Evolutionary conservation across 2,329 filamentous ascomycete species (phyloP).

Genomic region (Sclerotinia subarctica): DNA sequence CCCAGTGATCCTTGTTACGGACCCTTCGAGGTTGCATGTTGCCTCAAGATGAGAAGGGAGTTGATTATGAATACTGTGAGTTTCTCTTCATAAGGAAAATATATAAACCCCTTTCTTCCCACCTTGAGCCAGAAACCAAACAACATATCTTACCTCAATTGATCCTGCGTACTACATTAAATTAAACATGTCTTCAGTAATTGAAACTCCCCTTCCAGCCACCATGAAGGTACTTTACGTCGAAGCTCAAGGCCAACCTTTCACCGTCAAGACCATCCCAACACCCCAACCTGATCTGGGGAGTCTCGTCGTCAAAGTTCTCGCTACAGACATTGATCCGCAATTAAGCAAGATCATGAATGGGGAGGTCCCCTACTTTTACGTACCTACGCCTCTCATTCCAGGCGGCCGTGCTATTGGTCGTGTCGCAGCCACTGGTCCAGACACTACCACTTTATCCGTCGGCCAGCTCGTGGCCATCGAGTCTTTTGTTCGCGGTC

Average conservation of each 20-base stretch:
- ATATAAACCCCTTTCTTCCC: neutral
- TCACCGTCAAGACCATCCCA: slow-evolving; percentile 35
- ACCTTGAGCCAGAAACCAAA: neutral
- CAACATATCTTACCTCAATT: neutral
- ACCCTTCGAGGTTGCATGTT: neutral
- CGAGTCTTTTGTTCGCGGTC: slow-evolving; percentile 39
- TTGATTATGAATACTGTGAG: neutral
- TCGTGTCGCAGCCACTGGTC: slow-evolving; percentile 38
- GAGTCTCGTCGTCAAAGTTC: slow-evolving; percentile 42
- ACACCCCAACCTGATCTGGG: slow-evolving; percentile 40
- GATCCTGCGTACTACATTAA: neutral
- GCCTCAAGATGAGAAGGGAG: neutral
- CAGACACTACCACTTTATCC: slow-evolving; percentile 37
- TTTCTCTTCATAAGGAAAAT: too few relatives aligned
- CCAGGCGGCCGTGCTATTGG: slow-evolving; percentile 38
- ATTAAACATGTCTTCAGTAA: neutral
- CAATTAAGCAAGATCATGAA: slow-evolving; percentile 40
- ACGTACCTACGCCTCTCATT: slow-evolving; percentile 35
- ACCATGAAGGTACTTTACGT: neutral
- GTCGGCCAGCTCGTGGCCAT: slow-evolving; percentile 40
- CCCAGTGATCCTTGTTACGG: neutral
- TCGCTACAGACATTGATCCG: slow-evolving; percentile 41
- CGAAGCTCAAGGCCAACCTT: slow-evolving; percentile 22
- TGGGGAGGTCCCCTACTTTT: slow-evolving; percentile 36
- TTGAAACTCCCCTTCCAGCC: neutral